Evolutionary conservation across 768 basidiomycete genomes (phyloP), one percentile per base, ranked within the genome.

Genomic region (Thelephora aurantiotincta): DNA sequence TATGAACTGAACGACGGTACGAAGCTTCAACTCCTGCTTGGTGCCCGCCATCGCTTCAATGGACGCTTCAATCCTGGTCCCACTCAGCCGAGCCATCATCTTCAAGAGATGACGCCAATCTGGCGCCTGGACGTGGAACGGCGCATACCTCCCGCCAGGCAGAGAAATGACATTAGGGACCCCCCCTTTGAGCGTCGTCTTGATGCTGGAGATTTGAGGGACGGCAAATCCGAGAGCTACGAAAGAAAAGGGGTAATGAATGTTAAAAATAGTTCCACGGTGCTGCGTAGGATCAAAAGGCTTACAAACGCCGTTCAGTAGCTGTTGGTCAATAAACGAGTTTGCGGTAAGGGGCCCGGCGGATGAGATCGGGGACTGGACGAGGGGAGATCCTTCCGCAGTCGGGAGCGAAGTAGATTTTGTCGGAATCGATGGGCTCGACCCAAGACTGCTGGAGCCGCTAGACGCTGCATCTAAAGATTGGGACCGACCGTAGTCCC

Each of bases 1-100:
- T 44, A 86, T 70, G 55, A 89, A 86, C 55, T 89, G 86, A 48
- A 90, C 63, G 0, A 89, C 82, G 0, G 79, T 79, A 36, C 87
- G 78, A 41, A 90, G 63, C 50, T 71, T 72, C 45, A 80, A 66
- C 5, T 74, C 73, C 1, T 64, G 65, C 55, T 78, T 80, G 26
- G 71, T 65, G 0, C 71, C 61, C 1, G 77, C 74, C 52, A 82
- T 62, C 1, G 82, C 78, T 54, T 83, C 81, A 34, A 84, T 57
- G 0, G 80, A 77, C 1, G 86, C 75, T 53, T 88, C 80, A 41
- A 90, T 65, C 44, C 75, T 75, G 5, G 82, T 80, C 26, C 70
- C 76, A 48, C 80, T 79, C 49, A 87, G 61, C 50, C 78, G 68
- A 22, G 84, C 86, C 75, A 90, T 77, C 36, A 89, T 59, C 55